phyloP scores from a whole-genome alignment of 257 asterid genomes.

The Leptodermis oblonga region DNA sequence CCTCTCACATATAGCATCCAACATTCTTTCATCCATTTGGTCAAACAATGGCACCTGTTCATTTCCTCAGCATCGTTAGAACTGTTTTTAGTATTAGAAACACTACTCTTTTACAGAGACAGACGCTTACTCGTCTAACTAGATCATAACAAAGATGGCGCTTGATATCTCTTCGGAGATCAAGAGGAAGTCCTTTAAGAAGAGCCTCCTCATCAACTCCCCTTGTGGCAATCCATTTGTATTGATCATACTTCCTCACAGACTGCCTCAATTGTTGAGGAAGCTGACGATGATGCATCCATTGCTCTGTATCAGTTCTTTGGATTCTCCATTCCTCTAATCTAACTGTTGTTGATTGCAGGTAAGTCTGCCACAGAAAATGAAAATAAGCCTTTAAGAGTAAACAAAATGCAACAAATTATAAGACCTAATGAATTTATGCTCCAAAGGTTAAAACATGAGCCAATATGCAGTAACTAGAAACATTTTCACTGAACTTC shows the following conservation, averaged over 20 bases:
- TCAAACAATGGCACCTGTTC: conserved; percentile 87
- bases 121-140: conserved; percentile 68
- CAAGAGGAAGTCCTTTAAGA: conserved; percentile 79
- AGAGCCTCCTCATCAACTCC: conserved; percentile 90
- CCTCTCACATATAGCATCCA: conserved; percentile 94
- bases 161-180: conserved; percentile 89
- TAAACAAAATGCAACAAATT: neutral
- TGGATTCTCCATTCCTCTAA: conserved; percentile 93
- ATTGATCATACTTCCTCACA: conserved; percentile 86
- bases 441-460: neutral
- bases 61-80: neutral
- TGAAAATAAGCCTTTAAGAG: neutral
- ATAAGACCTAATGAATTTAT: neutral
- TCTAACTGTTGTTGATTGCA: conserved; percentile 86
- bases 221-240: conserved; percentile 88
- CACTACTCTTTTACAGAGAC: neutral
- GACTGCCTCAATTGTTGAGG: conserved; percentile 84
- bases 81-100: too few species aligned
- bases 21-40: conserved; percentile 89
- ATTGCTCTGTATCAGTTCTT: conserved; percentile 88
- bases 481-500: neutral
- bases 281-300: conserved; percentile 98
- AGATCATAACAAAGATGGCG: conserved; percentile 95
- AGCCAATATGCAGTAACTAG: neutral
- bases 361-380: conserved; percentile 64